These are phyloP conservation scores for Penicillium sp. DNA, from an alignment of 2,329 filamentous ascomycete species.

Conservation along the genomic window DNA sequence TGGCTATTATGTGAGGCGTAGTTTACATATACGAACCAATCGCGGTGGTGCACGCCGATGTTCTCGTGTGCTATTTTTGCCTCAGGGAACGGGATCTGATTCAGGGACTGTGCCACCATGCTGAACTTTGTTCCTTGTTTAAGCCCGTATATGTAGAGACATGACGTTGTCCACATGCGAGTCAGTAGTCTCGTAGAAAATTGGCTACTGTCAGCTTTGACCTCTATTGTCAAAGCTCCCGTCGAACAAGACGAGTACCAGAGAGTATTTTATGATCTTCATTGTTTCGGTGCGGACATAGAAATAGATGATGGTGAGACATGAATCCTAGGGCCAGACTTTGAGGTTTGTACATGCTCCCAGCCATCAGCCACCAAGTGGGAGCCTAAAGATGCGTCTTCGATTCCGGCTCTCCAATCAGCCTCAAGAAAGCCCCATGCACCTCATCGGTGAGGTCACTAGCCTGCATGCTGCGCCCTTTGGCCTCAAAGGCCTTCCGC, in stretches of 20 bases:
- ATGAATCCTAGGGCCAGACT: neutral
- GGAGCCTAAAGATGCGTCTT: conserved; percentile 33
- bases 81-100: neutral
- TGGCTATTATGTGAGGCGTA: neutral
- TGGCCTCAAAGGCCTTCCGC: conserved; percentile 78
- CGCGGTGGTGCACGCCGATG: neutral
- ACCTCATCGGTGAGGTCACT: conserved; percentile 92
- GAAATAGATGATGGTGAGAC: neutral
- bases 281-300: neutral
- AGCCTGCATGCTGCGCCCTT: conserved; percentile 84
- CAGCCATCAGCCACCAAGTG: neutral
- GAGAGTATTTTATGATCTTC: neutral
- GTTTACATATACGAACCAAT: neutral
- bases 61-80: neutral
- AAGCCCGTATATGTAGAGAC: neutral
- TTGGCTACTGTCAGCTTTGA: neutral
- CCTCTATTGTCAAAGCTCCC: neutral
- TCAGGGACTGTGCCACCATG: conserved; percentile 1
- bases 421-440: conserved; percentile 71
- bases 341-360: neutral
- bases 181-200: neutral
- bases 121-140: neutral
- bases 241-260: neutral
- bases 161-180: neutral
- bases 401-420: conserved; percentile 68